Evolutionary conservation across 2,329 filamentous ascomycete species (phyloP), one percentile per base, ranked within the genome.

Genomic region (Diaporthe helianthi): DNA sequence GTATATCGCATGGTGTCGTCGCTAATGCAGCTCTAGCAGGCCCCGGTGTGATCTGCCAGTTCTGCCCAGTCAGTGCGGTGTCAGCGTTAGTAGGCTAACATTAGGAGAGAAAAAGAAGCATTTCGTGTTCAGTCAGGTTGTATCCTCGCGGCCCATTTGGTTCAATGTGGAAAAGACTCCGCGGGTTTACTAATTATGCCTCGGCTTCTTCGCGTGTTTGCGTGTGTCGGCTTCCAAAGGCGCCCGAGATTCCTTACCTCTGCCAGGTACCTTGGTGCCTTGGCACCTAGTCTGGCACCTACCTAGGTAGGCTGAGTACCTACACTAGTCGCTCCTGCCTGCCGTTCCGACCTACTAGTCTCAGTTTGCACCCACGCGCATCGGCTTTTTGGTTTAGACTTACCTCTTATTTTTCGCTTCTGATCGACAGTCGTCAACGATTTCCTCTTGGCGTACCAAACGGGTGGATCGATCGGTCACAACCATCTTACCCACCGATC

Each of bases 121-220:
- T 49, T 63, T 63, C 41, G 41, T 63, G 58, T 63, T 33, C 55
- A 49, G 44, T 33, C 55, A 49, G 44, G 58, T 49, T 29, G 13
- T 41, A 36, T 26, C n/a, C 6, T 7, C n/a, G 41, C 41, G 58
- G 58, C 31, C 58, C 58, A 36, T 49, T 8, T 47, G 12, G 44
- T 63, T 63, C 58, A 49, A 47, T 63, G 15, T 24, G 58, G 58
- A 63, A 63, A 49, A 24, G 29, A 46, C 41, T 63, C 58, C 58
- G 44, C 44, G 22, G 58, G 22, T 49, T 49, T 24, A n/a, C n/a
- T n/a, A n/a, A n/a, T n/a, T n/a, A 36, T 47, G 58, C 58, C 58
- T 61, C 29, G 58, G 44, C 44, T 19, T 49, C 44, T 12, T 36
- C 17, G 41, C 44, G 44, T 49, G 58, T 5, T 49, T 22, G 29